Conservation (phyloP, 345 rosid genomes). For the Iberis pinnata region DNA sequence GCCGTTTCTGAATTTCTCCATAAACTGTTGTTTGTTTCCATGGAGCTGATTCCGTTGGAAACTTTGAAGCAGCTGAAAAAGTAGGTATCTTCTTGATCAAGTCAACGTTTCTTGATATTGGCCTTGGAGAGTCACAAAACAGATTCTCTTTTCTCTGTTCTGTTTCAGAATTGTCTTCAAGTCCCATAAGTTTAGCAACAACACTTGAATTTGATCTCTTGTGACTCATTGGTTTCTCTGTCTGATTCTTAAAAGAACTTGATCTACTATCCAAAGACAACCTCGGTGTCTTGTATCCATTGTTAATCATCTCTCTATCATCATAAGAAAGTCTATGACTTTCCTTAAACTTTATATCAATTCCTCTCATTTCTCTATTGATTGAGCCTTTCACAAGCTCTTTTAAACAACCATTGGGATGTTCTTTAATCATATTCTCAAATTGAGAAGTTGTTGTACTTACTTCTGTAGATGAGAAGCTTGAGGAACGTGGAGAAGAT, state of each 20-base stretch:
- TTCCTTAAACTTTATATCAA: constrained; percentile 37
- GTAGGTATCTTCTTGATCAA: constrained; percentile 37
- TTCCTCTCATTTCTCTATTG: constrained; percentile 45
- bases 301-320: constrained; percentile 56
- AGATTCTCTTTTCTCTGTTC: constrained; percentile 34
- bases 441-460: constrained; percentile 41
- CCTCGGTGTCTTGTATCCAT: constrained; percentile 60
- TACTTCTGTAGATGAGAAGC: constrained; percentile 57
- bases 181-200: constrained; percentile 86
- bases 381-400: constrained; percentile 54
- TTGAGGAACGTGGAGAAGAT: constrained; percentile 71
- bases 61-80: constrained; percentile 17
- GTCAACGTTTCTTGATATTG: constrained; percentile 29
- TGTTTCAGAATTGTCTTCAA: constrained; percentile 43
- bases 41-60: constrained; percentile 59
- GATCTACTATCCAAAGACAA: constrained; percentile 80
- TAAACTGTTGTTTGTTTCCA: constrained; percentile 58
- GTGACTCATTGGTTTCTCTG: constrained; percentile 36
- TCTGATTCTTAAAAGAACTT: constrained; percentile 35
- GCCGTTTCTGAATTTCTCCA: constrained; percentile 77
- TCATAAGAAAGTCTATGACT: constrained; percentile 81
- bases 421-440: no score
- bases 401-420: no score
- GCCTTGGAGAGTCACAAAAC: constrained; percentile 44
- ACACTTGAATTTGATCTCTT: constrained; percentile 52